These are phyloP conservation scores for Taiozyma sp. DNA, from an alignment of 1,139 yeast species.

Conservation along the genomic window DNA sequence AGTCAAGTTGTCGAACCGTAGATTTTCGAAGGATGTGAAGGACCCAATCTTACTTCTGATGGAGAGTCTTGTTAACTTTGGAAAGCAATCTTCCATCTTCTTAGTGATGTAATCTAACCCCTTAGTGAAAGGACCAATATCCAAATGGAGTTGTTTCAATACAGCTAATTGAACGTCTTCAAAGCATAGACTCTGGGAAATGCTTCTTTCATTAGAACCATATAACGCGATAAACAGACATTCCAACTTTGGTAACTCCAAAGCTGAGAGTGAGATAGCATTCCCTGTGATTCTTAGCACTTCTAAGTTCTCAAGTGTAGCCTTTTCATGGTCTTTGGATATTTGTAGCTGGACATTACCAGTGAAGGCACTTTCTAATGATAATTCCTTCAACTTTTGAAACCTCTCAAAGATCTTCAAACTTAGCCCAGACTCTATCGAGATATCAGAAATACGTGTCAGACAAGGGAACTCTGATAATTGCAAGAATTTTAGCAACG, in stretches of 20 bases:
- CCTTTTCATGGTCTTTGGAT: background rate
- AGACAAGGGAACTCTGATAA: slow-evolving; percentile 15
- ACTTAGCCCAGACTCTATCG: slow-evolving; percentile 17
- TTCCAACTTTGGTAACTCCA: slow-evolving; percentile 9
- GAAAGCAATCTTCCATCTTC: slow-evolving; percentile 1
- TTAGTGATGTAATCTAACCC: slow-evolving; percentile 11
- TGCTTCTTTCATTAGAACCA: slow-evolving; percentile 15
- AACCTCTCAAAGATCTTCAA: slow-evolving; percentile 16
- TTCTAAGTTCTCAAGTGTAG: slow-evolving; percentile 6
- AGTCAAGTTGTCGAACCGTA: slow-evolving; percentile 3
- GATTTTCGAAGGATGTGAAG: slow-evolving; percentile 9
- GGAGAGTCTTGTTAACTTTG: slow-evolving; percentile 2
- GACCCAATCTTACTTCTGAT: slow-evolving; percentile 11
- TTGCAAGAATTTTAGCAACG: slow-evolving; percentile 15
- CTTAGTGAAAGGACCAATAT: slow-evolving; percentile 13
- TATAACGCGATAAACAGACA: slow-evolving; percentile 9
- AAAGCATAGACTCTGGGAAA: slow-evolving; percentile 11
- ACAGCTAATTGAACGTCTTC: slow-evolving; percentile 9
- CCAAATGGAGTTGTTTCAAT: slow-evolving; percentile 5
- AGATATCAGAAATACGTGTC: slow-evolving; percentile 11
- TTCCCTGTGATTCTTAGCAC: slow-evolving; percentile 14
- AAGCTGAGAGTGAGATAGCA: slow-evolving; percentile 10
- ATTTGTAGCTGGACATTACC: slow-evolving; percentile 9
- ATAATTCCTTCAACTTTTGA: slow-evolving; percentile 8
- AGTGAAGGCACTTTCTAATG: slow-evolving; percentile 16